Base-by-base conservation (phyloP, 345 rosid genomes). In the Hibiscus trionum region DNA sequence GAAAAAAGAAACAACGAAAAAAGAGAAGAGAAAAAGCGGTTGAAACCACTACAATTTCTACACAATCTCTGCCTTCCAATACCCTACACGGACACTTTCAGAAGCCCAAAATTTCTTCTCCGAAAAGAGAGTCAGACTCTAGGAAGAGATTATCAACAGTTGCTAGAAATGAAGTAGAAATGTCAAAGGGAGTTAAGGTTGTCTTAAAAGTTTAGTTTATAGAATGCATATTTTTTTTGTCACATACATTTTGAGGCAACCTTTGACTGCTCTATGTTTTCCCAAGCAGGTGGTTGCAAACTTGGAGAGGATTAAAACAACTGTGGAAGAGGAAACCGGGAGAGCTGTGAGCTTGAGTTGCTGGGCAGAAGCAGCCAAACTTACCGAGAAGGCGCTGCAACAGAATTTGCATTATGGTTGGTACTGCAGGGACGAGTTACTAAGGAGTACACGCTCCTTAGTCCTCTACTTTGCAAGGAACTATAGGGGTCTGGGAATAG, bases 361-460 rank as follows among this genome's bases (percentile, higher is more conserved):
- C 86, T 93, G 98, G 93, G 96, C 98, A 24, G 84, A 84, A 86
- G 96, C 96, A 75, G 89, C 91, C 58, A 90, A 85, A 61, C 79
- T 88, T 75, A 84, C 82, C 66, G 82, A 84, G 84, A 90, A 84
- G 77, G 82, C 58, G 75, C 86, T 93, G 74, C 86, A 77, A 57
- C 86, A 82, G 61, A 76, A 80, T 61, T 80, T 90, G 78, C 81
- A 69, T 72, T 90, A 78, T 71, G 98, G 96, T 78, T 86, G 94
- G 94, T 75, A 79, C 75, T 93, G 96, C 86, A 82, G 86, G 84
- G 90, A 90, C 66, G 91, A 86, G 82, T 82, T 93, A 63, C 61
- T 93, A 66, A 82, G 80, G 80, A 87, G 91, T 73, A 78, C 90
- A 26, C 86, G 83, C 74, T 78, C 90, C 47, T 77, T 90, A 62